Evolutionary conservation across 345 rosid genomes (phyloP).

Genomic region (Rhodamnia argentea): DNA sequence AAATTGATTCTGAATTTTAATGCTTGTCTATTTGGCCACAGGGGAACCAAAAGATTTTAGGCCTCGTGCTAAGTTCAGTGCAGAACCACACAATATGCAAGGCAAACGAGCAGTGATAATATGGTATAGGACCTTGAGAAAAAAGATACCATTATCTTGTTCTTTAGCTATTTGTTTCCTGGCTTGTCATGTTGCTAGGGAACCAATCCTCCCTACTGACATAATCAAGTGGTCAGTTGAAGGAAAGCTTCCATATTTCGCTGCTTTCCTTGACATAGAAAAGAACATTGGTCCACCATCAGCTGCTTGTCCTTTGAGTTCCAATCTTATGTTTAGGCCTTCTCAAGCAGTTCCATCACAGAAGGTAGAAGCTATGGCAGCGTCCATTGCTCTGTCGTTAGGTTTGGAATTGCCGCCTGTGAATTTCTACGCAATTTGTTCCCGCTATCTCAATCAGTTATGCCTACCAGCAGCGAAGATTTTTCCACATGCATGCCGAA

Average conservation of each 20-base stretch:
- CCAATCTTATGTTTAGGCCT: conserved; percentile 59
- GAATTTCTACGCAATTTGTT: conserved; percentile 55
- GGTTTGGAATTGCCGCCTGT: conserved; percentile 69
- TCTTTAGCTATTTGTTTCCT: conserved; percentile 64
- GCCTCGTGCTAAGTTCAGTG: conserved; percentile 4
- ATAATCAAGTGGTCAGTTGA: conserved; percentile 56
- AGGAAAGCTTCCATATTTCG: conserved; percentile 64
- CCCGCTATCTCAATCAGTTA: conserved; percentile 41
- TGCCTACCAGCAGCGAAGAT: conserved; percentile 45
- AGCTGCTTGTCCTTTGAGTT: conserved; percentile 48
- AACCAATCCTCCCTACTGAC: conserved; percentile 59
- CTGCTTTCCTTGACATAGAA: conserved; percentile 52
- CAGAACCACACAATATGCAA: conserved; percentile 39
- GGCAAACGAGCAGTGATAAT: conserved; percentile 56
- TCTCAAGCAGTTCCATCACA: conserved; percentile 33
- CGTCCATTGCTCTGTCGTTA: conserved; percentile 44
- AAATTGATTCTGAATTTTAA: neutral
- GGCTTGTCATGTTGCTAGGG: conserved; percentile 66
- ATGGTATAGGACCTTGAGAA: conserved; percentile 50
- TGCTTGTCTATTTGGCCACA: neutral
- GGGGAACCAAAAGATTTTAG: conserved; percentile 10
- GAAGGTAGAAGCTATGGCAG: conserved; percentile 48
- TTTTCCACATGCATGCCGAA: conserved; percentile 40
- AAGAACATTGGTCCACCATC: conserved; percentile 36
- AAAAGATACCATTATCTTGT: conserved; percentile 36